Evolutionary conservation across 495 filamentous ascomycete genomes (phyloP).

Genomic region (Lepraria neglecta): DNA sequence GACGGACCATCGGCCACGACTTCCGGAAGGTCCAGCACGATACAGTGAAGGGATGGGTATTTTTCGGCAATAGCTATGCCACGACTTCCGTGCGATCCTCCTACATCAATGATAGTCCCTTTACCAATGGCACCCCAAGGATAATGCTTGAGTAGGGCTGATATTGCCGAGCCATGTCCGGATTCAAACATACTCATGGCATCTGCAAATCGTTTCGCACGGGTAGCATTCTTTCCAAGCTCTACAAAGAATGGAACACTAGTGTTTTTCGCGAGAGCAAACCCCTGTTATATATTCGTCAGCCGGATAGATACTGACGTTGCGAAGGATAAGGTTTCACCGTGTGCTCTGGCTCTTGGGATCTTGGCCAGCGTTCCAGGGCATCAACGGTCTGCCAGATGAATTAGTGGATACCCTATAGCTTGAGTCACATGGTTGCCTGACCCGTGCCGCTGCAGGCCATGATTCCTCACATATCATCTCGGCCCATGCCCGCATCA

Average conservation of each 20-base stretch:
- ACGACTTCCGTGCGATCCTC: slow-evolving; percentile 32
- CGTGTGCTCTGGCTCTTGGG: slow-evolving; percentile 37
- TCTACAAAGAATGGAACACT: slow-evolving; percentile 36
- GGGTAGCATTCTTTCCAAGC: slow-evolving; percentile 40
- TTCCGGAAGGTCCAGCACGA: slow-evolving; percentile 51
- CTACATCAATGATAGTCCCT: slow-evolving; percentile 37
- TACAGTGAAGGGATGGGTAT: slow-evolving; percentile 32
- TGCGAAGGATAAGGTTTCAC: slow-evolving; percentile 16
- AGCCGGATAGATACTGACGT: neutral
- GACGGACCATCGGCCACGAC: slow-evolving; percentile 40
- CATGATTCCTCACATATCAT: slow-evolving; percentile 48
- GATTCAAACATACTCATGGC: slow-evolving; percentile 42
- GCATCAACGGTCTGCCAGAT: slow-evolving; percentile 27
- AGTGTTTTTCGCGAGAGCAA: slow-evolving; percentile 45
- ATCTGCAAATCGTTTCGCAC: slow-evolving; percentile 44
- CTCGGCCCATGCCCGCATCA: slow-evolving; percentile 46
- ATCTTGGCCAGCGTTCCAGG: slow-evolving; percentile 25
- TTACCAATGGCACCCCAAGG: slow-evolving; percentile 40
- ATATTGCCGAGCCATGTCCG: slow-evolving; percentile 48
- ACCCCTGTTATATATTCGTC: slow-evolving; percentile 34
- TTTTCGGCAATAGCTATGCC: slow-evolving; percentile 29
- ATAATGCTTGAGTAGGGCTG: slow-evolving; percentile 40
- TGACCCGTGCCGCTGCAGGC: slow-evolving; percentile 31
- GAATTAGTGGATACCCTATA: too few species aligned
- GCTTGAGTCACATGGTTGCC: too few species aligned